Evolutionary conservation across 129 eudicot genomes (phyloP), one percentile per base, ranked within the genome.

Genomic region (Mikania micrantha): DNA sequence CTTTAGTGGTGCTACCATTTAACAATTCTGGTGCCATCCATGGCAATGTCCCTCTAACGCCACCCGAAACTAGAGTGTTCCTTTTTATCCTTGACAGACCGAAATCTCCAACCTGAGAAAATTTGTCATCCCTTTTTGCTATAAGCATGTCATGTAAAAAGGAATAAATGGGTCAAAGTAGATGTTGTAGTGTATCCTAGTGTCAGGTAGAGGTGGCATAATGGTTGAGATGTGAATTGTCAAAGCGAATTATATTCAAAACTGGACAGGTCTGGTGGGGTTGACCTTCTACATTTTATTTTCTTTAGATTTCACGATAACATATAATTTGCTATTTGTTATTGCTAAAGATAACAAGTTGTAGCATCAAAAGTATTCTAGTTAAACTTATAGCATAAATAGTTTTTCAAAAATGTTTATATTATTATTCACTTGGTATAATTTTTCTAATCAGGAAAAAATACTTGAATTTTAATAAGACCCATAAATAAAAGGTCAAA

Each of bases 11-110:
- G 78, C 87, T 87, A 57, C 97, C 97, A 47, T 80, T 90, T 76
- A 90, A 79, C 78, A 90, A 77, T 77, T 90, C 97, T 15, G 97
- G 97, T 48, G 97, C 97, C 97, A 90, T 90, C 97, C 97, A 90
- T 17, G 97, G 97, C 28, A 90, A 83, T 17, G 97, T 87, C 64
- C 97, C 97, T 67, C 97, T 83, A 16, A 90, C 95, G 10, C 97
- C 97, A 52, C 97, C 97, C 1, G 97, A 87, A 48, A 90, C 97
- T 71, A 90, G 80, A 31, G 97, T 90, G 78, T 90, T 90, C 22
- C 91, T 85, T 60, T 90, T 90, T 45, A 90, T 87, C 71, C 91
- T 84, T 9, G 97, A 90, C 39, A 90, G 78, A 35, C 97, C 97
- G 34, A 90, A 90, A 76, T 90, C 97, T 35, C 95, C 97, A 74